Base-by-base conservation (phyloP, 768 basidiomycete genomes). In the Antrodiella citrinella region DNA sequence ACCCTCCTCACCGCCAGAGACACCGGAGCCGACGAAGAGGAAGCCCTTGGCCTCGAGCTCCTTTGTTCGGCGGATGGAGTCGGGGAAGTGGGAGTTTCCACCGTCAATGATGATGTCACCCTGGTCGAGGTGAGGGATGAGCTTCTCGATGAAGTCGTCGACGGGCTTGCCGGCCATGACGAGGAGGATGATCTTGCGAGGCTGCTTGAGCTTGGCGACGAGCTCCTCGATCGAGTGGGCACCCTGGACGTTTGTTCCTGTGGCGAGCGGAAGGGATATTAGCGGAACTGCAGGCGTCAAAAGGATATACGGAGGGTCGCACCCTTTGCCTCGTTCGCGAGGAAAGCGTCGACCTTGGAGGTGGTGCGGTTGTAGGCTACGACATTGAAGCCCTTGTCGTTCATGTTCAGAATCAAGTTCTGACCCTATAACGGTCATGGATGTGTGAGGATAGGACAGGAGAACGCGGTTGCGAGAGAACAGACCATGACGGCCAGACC, bases 71-170 rank as follows among this genome's bases (percentile, higher is more conserved):
- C 96, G 93, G 71, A 94, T 94, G 26, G 91, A 89, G 69, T 99
- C 96, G 54, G 96, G 96, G 75, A 89, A 99, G 71, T 98, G 93
- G 42, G 95, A 97, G 74, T 99, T 99, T 62, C 96, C 96, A 62
- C 96, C 96, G 68, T 99, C 96, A 59, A 99, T 97, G 76, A 99
- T 80, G 75, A 99, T 98, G 71, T 99, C 96, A 59, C 96, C 96
- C 63, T 82, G 68, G 67, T 97, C 94, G 58, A 99, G 86, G 67
- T 85, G 72, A 49, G 95, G 93, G 53, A 77, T 78, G 53, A 98
- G 86, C 69, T 91, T 88, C 19, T 71, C 62, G 70, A 99, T 99
- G 72, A 98, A 98, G 64, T 82, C 80, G 72, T 99, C 96, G 52
- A 99, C 96, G 57, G 96, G 95, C 52, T 80, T 67, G 53, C 96